Evolutionary conservation across 148 eudicot genomes (phyloP).

Genomic region (Silene uniflora): DNA sequence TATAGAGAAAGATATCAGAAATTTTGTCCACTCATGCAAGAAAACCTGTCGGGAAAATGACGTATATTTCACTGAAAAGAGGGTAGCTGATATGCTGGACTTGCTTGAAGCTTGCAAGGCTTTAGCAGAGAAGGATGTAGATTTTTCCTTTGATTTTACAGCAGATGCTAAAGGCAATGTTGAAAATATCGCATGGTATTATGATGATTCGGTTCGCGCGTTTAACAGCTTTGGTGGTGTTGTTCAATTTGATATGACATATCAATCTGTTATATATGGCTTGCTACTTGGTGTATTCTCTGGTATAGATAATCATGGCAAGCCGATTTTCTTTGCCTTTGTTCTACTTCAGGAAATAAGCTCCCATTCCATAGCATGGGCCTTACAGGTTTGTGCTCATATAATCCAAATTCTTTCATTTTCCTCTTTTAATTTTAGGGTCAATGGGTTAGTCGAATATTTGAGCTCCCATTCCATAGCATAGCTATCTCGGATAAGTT

Average conservation of each 20-base stretch:
- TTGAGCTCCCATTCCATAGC: too few species aligned
- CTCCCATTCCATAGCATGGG: conserved; percentile 52
- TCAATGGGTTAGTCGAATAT: too few species aligned
- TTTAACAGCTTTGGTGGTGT: conserved; percentile 53
- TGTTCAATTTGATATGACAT: conserved; percentile 52
- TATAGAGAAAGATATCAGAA: conserved; percentile 66
- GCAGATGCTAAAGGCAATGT: conserved; percentile 52
- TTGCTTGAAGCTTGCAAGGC: conserved; percentile 61
- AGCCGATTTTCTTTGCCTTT: conserved; percentile 48
- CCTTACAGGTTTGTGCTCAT: conserved; percentile 50
- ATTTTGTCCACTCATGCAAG: conserved; percentile 58
- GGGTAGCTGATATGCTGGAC: conserved; percentile 53
- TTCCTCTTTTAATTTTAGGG: too few species aligned
- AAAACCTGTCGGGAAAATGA: conserved; percentile 42
- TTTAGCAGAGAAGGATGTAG: conserved; percentile 37
- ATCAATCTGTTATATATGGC: conserved; percentile 58
- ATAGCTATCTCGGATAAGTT: too few species aligned
- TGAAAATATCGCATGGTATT: conserved; percentile 63
- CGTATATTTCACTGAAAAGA: conserved; percentile 45
- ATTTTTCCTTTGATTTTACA: conserved; percentile 49
- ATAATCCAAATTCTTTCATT: too few species aligned
- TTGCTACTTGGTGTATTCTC: conserved; percentile 59
- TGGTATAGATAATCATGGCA: conserved; percentile 67
- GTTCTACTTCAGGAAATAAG: conserved; percentile 64
- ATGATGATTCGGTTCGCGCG: conserved; percentile 49